A percentile compares a stretch with the other conserved stretches of the same genome.
phyloP scores from a whole-genome alignment of 2,329 filamentous ascomycete species.

The Ascochyta viciae-villosae region DNA sequence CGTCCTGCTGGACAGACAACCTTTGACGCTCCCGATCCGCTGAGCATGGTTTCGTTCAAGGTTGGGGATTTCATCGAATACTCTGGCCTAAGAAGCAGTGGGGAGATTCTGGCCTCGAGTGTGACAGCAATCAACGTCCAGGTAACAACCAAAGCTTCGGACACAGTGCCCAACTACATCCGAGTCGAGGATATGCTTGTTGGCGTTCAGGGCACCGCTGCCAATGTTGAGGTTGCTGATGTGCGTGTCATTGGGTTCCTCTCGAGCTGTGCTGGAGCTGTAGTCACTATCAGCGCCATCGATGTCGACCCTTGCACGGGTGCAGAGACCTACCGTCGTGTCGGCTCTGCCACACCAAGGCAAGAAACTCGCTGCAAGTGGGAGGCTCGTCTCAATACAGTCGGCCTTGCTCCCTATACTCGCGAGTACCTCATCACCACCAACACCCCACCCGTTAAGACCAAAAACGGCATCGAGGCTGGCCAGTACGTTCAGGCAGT shows the following conservation, averaged over 20 bases:
- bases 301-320: constrained; percentile 55
- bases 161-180: constrained; percentile 49
- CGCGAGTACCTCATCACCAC: constrained; percentile 52
- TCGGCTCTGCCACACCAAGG: constrained; percentile 45
- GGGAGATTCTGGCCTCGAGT: constrained; percentile 47
- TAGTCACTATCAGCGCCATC: constrained; percentile 49
- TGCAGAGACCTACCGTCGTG: constrained; percentile 44
- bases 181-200: constrained; percentile 54
- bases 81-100: constrained; percentile 43
- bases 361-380: constrained; percentile 51
- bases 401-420: constrained; percentile 45
- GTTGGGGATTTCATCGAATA: constrained; percentile 53
- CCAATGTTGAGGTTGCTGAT: constrained; percentile 48
- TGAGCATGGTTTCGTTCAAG: constrained; percentile 52
- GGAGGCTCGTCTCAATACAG: constrained; percentile 42
- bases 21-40: constrained; percentile 45
- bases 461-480: constrained; percentile 51
- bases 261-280: constrained; percentile 45
- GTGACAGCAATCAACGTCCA: constrained; percentile 52
- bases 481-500: constrained; percentile 53
- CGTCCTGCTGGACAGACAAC: constrained; percentile 37
- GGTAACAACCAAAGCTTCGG: constrained; percentile 43
- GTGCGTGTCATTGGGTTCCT: constrained; percentile 47
- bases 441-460: constrained; percentile 43
- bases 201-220: constrained; percentile 47